Evolutionary conservation across 2,329 filamentous ascomycete genomes (phyloP), one percentile per base, ranked within the genome.

Genomic region (Myotisia sp.): DNA sequence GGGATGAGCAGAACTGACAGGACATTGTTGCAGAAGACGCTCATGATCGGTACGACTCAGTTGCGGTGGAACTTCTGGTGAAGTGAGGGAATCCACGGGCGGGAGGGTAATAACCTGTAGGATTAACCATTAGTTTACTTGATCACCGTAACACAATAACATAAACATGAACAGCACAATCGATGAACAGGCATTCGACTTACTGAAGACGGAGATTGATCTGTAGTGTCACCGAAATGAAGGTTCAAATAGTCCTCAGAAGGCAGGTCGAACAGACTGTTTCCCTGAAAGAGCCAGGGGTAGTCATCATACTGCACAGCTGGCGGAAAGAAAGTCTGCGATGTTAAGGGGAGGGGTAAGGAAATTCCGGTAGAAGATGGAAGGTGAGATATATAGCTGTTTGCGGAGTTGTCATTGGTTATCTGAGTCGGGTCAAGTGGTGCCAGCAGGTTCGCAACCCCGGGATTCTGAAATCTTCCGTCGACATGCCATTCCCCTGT

Each of bases 221-320:
- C 32, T n/a, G 24, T 5, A 6, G 32, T 30, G n/a, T 33, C 27
- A 9, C 42, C 42, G 27, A 44, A 44, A 37, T 44, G 42, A 4
- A 42, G 33, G 19, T 40, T 38, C 3, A 44, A 33, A 22, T 44
- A 44, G n/a, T 44, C 42, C 29, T 44, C 39, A 2, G 42, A 40
- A 3, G 42, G 42, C 7, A 43, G 37, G 16, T 44, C 39, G 26
- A 44, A 44, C 5, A 44, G 35, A 31, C 42, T 42, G 4, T 33
- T 26, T 6, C 37, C 33, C 12, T 39, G 39, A 34, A 44, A 44
- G 8, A 42, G 33, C 42, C 42, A 44, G 3, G 39, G 33, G 33
- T 40, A 40, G 26, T 40, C 39, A 18, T 41, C 36, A 7, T 30
- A 39, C 5, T 28, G 23, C 3, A 18, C 32, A 6, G 33, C 29